phyloP scores from a whole-genome alignment of 148 eudicot species.

The Limonium bicolor region DNA sequence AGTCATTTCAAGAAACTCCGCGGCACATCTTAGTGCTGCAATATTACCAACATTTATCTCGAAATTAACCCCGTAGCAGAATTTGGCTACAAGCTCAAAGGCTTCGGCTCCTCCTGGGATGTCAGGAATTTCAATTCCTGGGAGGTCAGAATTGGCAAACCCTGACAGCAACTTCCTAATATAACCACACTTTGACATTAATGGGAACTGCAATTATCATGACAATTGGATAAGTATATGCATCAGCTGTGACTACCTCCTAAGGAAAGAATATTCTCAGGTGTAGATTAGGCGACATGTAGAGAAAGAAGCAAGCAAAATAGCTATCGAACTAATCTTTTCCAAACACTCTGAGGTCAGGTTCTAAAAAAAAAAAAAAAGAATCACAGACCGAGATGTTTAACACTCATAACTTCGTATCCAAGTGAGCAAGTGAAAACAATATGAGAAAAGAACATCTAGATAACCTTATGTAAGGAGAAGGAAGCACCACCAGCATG shows the following conservation, averaged over 20 bases:
- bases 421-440: too few species aligned
- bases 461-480: constrained; percentile 70
- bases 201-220: constrained; percentile 49
- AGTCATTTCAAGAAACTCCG: constrained; percentile 89
- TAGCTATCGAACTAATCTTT: not conserved
- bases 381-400: not conserved
- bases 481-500: constrained; percentile 57
- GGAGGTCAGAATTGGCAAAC: constrained; percentile 23
- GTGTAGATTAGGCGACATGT: not conserved
- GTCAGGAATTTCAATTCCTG: constrained; percentile 35
- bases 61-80: constrained; percentile 79
- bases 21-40: constrained; percentile 57
- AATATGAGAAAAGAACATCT: not conserved
- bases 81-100: constrained; percentile 81
- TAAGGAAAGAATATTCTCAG: not conserved
- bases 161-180: constrained; percentile 54
- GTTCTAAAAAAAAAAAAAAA: not conserved
- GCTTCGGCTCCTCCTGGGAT: constrained; percentile 86
- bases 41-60: constrained; percentile 72
- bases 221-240: not conserved
- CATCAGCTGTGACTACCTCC: not conserved
- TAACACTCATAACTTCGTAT: too few species aligned
- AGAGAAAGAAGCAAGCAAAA: not conserved
- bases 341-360: too few species aligned
- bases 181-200: constrained; percentile 78